Evolutionary conservation across 2,329 filamentous ascomycete genomes (phyloP).

Genomic region (Penicillium brevicompactum): DNA sequence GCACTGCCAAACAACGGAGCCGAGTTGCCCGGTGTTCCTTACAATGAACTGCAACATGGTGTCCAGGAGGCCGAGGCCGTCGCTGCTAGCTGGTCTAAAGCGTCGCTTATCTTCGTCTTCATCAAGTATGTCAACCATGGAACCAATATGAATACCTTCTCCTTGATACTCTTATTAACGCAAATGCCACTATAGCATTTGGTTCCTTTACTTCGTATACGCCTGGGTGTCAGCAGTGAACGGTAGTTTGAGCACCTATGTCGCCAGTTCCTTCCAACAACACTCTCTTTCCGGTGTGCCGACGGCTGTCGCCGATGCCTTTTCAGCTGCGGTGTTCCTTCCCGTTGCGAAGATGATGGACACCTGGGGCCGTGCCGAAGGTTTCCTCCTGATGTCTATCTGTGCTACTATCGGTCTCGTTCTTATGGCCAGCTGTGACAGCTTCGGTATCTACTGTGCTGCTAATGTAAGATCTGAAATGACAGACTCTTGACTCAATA

Average conservation of each 20-base stretch:
- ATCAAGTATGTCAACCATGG: conserved; percentile 12
- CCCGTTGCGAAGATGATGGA: conserved; percentile 66
- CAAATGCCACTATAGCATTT: conserved; percentile 15
- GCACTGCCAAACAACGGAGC: conserved; percentile 9
- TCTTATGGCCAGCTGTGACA: conserved; percentile 63
- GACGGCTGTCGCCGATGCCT: conserved; percentile 54
- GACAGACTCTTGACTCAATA: background rate
- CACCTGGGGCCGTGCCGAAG: conserved; percentile 63
- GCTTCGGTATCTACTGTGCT: conserved; percentile 64
- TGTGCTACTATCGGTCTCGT: conserved; percentile 54
- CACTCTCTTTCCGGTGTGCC: conserved; percentile 12
- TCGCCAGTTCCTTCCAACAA: conserved; percentile 22
- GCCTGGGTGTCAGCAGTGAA: conserved; percentile 18
- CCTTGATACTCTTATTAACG: background rate
- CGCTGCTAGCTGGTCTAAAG: conserved; percentile 49
- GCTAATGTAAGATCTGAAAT: conserved; percentile 30
- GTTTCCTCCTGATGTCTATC: conserved; percentile 53
- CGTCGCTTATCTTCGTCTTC: conserved; percentile 15
- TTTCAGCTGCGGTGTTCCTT: conserved; percentile 58
- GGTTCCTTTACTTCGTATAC: conserved; percentile 25
- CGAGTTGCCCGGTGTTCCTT: conserved; percentile 5
- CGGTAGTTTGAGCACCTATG: conserved; percentile 17
- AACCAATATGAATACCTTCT: background rate
- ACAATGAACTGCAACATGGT: conserved; percentile 38
- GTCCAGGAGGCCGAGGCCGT: conserved; percentile 52